phyloP scores from a whole-genome alignment of 2,329 filamentous ascomycete species.

The Teratosphaeria gauchensis region DNA sequence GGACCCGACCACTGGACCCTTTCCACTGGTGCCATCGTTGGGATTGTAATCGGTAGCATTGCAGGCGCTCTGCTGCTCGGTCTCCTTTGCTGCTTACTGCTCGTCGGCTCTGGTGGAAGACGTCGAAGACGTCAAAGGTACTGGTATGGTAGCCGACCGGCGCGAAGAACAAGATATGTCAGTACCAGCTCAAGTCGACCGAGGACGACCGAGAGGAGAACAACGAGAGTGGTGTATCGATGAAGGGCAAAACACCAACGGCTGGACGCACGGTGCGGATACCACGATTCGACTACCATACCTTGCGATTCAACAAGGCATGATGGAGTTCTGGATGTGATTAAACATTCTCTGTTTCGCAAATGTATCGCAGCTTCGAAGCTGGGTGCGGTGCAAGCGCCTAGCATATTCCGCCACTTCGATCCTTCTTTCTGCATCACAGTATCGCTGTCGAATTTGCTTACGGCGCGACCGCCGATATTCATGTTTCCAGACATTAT shows the following conservation, averaged over 20 bases:
- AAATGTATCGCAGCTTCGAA: background rate
- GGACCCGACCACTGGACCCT: background rate
- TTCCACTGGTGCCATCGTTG: constrained; percentile 48
- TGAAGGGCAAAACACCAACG: background rate
- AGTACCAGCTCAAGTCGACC: background rate
- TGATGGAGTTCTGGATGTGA: background rate
- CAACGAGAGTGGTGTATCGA: background rate
- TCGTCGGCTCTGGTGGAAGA: background rate
- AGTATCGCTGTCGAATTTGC: background rate
- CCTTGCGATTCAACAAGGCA: background rate
- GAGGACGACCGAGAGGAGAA: background rate
- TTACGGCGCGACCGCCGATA: background rate
- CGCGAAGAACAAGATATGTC: background rate
- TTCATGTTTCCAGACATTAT: background rate
- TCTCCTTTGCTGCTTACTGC: constrained; percentile 32
- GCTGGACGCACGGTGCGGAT: background rate
- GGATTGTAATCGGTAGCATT: constrained; percentile 49
- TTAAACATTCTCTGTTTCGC: background rate
- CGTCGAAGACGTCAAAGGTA: background rate
- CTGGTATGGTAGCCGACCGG: background rate
- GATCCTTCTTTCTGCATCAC: background rate
- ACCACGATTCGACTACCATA: background rate
- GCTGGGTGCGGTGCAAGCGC: background rate
- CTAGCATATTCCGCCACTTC: background rate
- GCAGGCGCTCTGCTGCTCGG: constrained; percentile 44